Conservation (phyloP, 1,284 basidiomycete species). For the Ceratobasidium sp. region DNA sequence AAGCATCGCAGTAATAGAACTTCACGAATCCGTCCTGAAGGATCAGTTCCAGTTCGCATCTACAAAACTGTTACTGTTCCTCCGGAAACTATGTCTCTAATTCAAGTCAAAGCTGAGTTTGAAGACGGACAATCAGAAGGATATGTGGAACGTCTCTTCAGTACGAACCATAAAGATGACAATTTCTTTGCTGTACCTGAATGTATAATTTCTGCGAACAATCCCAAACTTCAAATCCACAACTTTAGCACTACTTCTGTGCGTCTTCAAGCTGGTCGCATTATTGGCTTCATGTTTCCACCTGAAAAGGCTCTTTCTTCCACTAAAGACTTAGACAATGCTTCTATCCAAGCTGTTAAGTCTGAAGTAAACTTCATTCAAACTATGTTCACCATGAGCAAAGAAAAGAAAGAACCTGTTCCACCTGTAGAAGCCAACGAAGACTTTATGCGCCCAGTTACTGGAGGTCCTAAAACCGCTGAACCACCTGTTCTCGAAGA, state of each 20-base stretch:
- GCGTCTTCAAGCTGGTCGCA: constrained; percentile 48
- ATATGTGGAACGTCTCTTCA: not conserved
- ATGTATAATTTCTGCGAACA: not conserved
- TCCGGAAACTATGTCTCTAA: not conserved
- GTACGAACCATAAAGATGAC: constrained; percentile 6
- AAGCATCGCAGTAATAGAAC: too few relatives aligned
- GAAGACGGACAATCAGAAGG: not conserved
- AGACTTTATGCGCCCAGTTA: too few relatives aligned
- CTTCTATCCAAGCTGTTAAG: not conserved
- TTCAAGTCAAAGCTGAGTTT: not conserved
- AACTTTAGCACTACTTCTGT: constrained; percentile 52
- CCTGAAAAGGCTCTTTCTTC: constrained; percentile 30
- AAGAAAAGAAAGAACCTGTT: not conserved
- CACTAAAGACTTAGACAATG: not conserved
- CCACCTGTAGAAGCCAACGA: constrained; percentile 23
- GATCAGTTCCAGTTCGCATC: not conserved
- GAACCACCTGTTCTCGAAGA: constrained; percentile 48
- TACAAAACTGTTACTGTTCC: not conserved
- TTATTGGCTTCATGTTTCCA: constrained; percentile 48
- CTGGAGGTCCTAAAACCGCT: constrained; percentile 52
- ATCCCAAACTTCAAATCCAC: constrained; percentile 48
- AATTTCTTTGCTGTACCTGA: too few relatives aligned
- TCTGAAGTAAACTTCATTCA: not conserved
- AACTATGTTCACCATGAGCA: not conserved
- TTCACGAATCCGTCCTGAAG: too few relatives aligned